Percentiles rank a stretch among this genome's conserved stretches.
These are phyloP conservation scores for Cryomyces antarcticus DNA, from an alignment of 495 filamentous ascomycete genomes.

Conservation along the genomic window DNA sequence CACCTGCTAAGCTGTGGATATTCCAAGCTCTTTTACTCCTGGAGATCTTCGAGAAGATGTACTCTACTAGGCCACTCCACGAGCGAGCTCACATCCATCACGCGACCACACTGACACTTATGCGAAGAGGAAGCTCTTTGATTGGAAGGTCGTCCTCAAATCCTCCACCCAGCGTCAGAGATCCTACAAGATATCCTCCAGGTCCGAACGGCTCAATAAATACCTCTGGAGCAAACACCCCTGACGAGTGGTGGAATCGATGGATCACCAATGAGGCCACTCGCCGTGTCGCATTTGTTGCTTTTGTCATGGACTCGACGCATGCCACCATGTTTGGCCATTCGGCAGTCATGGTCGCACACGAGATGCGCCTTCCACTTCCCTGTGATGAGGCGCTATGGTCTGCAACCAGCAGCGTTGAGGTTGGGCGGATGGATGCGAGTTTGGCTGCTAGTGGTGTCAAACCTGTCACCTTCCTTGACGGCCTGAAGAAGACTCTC, in stretches of 20 bases:
- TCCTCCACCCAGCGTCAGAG: conserved; percentile 62
- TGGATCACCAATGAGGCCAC: conserved; percentile 95
- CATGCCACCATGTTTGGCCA: conserved; percentile 98
- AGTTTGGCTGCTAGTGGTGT: conserved; percentile 65
- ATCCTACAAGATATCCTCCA: conserved; percentile 18
- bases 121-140: conserved; percentile 80
- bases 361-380: conserved; percentile 80
- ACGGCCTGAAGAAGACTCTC: conserved; percentile 77
- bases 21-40: conserved; percentile 82
- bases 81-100: conserved; percentile 95
- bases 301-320: conserved; percentile 87
- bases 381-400: conserved; percentile 89
- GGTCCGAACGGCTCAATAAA: background rate
- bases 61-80: conserved; percentile 73
- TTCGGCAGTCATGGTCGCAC: conserved; percentile 89
- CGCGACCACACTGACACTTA: conserved; percentile 83
- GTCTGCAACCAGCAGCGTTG: conserved; percentile 75
- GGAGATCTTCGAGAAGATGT: conserved; percentile 94
- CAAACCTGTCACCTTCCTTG: conserved; percentile 73
- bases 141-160: conserved; percentile 80
- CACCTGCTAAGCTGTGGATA: conserved; percentile 92
- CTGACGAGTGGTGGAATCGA: conserved; percentile 86
- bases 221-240: conserved; percentile 28
- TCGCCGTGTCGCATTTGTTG: conserved; percentile 75
- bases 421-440: conserved; percentile 73